These are phyloP conservation scores for Arthrinium puccinioides DNA, from an alignment of 2,329 filamentous ascomycete genomes.

Conservation along the genomic window DNA sequence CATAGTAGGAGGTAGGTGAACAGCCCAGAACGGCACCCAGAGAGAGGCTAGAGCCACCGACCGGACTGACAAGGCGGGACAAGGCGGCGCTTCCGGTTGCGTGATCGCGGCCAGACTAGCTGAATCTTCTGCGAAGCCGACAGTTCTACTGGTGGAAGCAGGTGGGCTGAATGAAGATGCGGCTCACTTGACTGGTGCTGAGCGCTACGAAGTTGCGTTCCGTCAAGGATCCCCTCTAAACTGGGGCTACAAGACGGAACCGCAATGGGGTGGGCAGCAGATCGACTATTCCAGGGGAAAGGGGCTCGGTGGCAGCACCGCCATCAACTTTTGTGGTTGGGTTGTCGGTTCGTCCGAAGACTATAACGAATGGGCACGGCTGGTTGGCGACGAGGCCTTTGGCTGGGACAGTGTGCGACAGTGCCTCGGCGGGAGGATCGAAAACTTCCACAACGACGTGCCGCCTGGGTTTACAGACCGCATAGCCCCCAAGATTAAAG, in stretches of 20 bases:
- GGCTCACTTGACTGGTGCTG: slow-evolving; percentile 28
- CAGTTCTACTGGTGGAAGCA: slow-evolving; percentile 45
- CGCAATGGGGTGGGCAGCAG: slow-evolving; percentile 25
- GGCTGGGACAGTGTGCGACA: slow-evolving; percentile 26
- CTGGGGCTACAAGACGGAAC: slow-evolving; percentile 31
- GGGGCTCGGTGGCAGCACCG: slow-evolving; percentile 30
- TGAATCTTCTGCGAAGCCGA: slow-evolving; percentile 28
- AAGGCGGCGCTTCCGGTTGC: slow-evolving; percentile 45
- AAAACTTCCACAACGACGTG: slow-evolving; percentile 34
- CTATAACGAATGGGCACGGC: slow-evolving; percentile 40
- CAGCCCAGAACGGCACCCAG: too few species aligned
- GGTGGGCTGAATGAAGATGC: slow-evolving; percentile 30
- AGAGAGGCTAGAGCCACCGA: too few species aligned
- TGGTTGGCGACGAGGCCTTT: slow-evolving; percentile 41
- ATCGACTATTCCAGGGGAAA: slow-evolving; percentile 32
- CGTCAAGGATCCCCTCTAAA: slow-evolving; percentile 34
- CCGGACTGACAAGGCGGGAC: too few species aligned
- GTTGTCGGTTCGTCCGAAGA: slow-evolving; percentile 41
- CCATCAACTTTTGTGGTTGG: slow-evolving; percentile 37
- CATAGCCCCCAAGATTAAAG: slow-evolving; percentile 16
- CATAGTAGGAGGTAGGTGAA: slow-evolving; percentile 10
- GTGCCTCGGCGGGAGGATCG: slow-evolving; percentile 38
- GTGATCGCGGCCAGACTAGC: slow-evolving; percentile 41
- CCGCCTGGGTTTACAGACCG: slow-evolving; percentile 24
- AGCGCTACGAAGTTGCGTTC: slow-evolving; percentile 33